Percentiles rank a stretch among this genome's conserved stretches.
These are phyloP conservation scores for Colletotrichum godetiae DNA, from an alignment of 2,329 filamentous ascomycete genomes.

Conservation along the genomic window DNA sequence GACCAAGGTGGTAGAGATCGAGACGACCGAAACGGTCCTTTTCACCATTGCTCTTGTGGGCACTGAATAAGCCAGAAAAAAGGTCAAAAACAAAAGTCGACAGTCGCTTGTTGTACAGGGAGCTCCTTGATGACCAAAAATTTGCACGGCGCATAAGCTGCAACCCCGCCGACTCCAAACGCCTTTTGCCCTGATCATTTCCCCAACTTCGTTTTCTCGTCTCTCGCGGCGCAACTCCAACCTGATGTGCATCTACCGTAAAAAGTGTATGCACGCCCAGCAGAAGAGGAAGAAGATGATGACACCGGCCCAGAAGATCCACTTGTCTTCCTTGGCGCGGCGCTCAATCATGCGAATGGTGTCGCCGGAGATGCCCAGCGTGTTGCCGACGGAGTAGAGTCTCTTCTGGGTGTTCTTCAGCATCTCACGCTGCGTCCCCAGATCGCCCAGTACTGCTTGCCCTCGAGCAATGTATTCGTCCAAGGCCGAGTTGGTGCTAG, in stretches of 20 bases:
- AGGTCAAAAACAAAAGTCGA: slow-evolving; percentile 31
- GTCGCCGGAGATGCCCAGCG: slow-evolving; percentile 90
- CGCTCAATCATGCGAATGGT: slow-evolving; percentile 98
- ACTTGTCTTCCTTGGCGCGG: slow-evolving; percentile 93
- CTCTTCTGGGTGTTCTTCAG: slow-evolving; percentile 93
- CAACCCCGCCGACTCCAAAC: slow-evolving; percentile 18
- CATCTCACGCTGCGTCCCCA: slow-evolving; percentile 92
- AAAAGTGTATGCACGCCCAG: slow-evolving; percentile 87
- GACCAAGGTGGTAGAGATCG: slow-evolving; percentile 70
- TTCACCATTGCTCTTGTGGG: slow-evolving; percentile 76
- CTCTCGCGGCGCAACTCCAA: not conserved
- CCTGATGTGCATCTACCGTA: slow-evolving; percentile 68
- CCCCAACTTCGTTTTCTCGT: slow-evolving; percentile 6
- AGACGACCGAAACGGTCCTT: slow-evolving; percentile 73
- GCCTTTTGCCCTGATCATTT: slow-evolving; percentile 25
- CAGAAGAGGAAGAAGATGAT: slow-evolving; percentile 91
- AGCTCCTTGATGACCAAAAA: not conserved
- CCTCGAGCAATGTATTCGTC: slow-evolving; percentile 96
- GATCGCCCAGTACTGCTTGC: slow-evolving; percentile 87
- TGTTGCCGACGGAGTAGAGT: slow-evolving; percentile 93
- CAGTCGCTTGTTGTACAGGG: slow-evolving; percentile 28
- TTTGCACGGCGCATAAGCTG: not conserved
- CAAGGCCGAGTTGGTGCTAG: slow-evolving; percentile 82
- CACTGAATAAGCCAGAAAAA: slow-evolving; percentile 31
- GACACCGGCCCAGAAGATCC: slow-evolving; percentile 93